Percentiles rank a stretch among this genome's conserved stretches.
phyloP scores from a whole-genome alignment of 495 filamentous ascomycete species.

The Cercophora newfieldiana region DNA sequence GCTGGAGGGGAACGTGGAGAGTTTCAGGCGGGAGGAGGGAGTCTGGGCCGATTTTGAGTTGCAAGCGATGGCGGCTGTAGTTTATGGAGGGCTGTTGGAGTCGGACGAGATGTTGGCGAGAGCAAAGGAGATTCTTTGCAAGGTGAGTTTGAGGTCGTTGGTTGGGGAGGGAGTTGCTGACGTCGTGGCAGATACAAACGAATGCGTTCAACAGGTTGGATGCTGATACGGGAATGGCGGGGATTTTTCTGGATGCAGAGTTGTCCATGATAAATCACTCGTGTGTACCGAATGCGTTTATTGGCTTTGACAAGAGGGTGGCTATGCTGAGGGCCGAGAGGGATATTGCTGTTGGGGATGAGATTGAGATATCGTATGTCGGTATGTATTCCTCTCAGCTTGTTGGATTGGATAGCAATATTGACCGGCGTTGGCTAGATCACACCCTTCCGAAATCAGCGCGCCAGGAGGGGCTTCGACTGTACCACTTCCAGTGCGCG shows the following conservation, averaged over 20 bases:
- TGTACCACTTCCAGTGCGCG: slow-evolving; percentile 46
- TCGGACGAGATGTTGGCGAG: slow-evolving; percentile 27
- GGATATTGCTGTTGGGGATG: slow-evolving; percentile 45
- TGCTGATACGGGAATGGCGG: slow-evolving; percentile 38
- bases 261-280: slow-evolving; percentile 57
- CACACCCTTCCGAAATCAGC: slow-evolving; percentile 31
- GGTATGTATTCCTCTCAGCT: slow-evolving; percentile 32
- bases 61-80: slow-evolving; percentile 47
- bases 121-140: slow-evolving; percentile 43
- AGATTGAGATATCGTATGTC: slow-evolving; percentile 54
- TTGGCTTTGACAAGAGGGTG: slow-evolving; percentile 46
- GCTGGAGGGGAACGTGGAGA: slow-evolving; percentile 42
- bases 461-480: slow-evolving; percentile 36
- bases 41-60: slow-evolving; percentile 44
- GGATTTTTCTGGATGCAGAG: slow-evolving; percentile 44
- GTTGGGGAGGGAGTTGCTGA: slow-evolving; percentile 4
- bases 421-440: slow-evolving; percentile 26
- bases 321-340: slow-evolving; percentile 41
- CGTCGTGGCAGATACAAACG: slow-evolving; percentile 40
- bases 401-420: slow-evolving; percentile 2
- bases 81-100: slow-evolving; percentile 37
- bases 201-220: slow-evolving; percentile 50
- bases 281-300: slow-evolving; percentile 52
- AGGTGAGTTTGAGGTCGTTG: slow-evolving; percentile 30
- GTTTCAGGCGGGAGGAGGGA: slow-evolving; percentile 22